A percentile compares a stretch with the other conserved stretches of the same genome.
Evolutionary conservation across 345 rosid species (phyloP).

Genomic region (Isatis tinctoria): DNA sequence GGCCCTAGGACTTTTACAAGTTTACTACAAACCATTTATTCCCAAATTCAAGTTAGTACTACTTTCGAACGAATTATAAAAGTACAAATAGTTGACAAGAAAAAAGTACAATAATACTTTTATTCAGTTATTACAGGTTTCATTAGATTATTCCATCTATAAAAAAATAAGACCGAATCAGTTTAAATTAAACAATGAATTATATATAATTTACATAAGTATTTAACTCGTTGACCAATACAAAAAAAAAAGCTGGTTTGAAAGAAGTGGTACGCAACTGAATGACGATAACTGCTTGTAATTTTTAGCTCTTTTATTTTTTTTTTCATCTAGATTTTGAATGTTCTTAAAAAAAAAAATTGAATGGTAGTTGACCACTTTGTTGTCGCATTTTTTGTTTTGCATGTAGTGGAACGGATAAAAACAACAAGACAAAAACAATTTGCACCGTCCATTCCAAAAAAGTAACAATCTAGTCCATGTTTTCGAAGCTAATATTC

Average conservation of each 20-base stretch:
- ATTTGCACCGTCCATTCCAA: too few relatives aligned
- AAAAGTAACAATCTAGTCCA: too few relatives aligned
- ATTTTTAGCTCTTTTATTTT: too few relatives aligned
- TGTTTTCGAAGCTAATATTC: too few relatives aligned
- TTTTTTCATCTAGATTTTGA: neutral
- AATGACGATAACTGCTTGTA: neutral
- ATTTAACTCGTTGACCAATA: neutral
- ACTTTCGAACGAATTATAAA: neutral
- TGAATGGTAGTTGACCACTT: too few relatives aligned
- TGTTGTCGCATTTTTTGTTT: too few relatives aligned
- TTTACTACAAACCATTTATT: neutral
- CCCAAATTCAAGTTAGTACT: neutral
- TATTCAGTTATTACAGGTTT: neutral
- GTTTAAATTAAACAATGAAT: neutral
- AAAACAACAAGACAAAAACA: too few relatives aligned
- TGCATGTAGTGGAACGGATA: too few relatives aligned
- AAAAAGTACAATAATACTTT: too few relatives aligned
- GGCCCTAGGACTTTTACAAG: neutral
- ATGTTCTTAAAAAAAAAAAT: too few relatives aligned
- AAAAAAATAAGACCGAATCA: neutral
- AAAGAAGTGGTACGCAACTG: neutral
- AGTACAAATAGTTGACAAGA: too few relatives aligned
- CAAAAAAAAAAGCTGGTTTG: neutral
- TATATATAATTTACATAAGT: neutral
- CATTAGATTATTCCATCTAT: neutral